Evolutionary conservation across 371 early-diverging fungal genomes (phyloP).

Genomic region (Mycotypha africana): DNA sequence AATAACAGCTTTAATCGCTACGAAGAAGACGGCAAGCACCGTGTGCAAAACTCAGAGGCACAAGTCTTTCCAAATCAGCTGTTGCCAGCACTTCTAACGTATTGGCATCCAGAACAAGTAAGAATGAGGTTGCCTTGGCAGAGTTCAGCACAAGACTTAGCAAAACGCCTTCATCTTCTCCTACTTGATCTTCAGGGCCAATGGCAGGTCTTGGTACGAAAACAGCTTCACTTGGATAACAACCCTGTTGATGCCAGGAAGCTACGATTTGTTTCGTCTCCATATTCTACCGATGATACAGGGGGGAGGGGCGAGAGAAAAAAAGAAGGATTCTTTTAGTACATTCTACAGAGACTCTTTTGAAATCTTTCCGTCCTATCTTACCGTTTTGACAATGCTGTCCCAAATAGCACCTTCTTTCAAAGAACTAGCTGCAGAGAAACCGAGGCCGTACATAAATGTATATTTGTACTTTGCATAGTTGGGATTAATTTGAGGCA

Average conservation of each 20-base stretch:
- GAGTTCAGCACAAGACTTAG: conserved; percentile 70
- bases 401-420: conserved; percentile 58
- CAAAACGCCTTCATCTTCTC: conserved; percentile 74
- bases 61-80: conserved; percentile 52
- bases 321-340: background rate
- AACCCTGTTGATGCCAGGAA: conserved; percentile 50
- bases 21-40: conserved; percentile 28
- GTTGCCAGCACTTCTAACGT: conserved; percentile 59
- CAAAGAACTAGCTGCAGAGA: conserved; percentile 29
- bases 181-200: conserved; percentile 34
- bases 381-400: conserved; percentile 62
- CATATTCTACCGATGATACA: conserved; percentile 10
- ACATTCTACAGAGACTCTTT: no score
- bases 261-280: conserved; percentile 20
- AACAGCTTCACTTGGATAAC: conserved; percentile 71
- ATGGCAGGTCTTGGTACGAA: conserved; percentile 54
- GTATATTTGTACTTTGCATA: conserved; percentile 48
- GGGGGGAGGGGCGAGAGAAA: no score
- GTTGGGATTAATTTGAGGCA: conserved; percentile 63
- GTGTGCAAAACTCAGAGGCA: conserved; percentile 62
- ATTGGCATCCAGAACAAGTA: conserved; percentile 71
- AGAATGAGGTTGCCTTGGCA: conserved; percentile 53
- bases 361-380: background rate
- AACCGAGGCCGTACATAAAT: conserved; percentile 62
- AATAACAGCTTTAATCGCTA: no score